Evolutionary conservation across 306 rosid species (phyloP).

Genomic region (Pachyrhizus erosus): DNA sequence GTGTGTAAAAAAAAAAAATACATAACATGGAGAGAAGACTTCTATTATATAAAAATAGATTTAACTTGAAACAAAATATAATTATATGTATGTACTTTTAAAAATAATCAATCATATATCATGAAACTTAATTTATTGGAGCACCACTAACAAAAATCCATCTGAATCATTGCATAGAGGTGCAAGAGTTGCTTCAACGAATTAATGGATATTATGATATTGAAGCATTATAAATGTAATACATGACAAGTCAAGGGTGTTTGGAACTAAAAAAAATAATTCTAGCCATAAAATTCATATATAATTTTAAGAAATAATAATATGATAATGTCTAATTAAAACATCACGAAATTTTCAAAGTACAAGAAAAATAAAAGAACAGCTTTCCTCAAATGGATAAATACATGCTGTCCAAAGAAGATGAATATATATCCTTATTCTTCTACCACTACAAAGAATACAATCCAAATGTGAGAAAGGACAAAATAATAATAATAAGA

Average conservation of each 20-base stretch:
- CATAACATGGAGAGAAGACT: too few species aligned
- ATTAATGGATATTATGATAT: neutral
- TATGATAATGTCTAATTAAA: neutral
- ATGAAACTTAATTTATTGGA: too few species aligned
- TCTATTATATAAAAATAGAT: too few species aligned
- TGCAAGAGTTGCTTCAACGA: neutral
- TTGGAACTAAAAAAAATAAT: too few species aligned
- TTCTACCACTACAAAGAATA: slow-evolving; percentile 16
- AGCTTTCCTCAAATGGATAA: slow-evolving; percentile 2
- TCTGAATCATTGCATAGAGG: neutral
- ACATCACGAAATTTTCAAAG: neutral
- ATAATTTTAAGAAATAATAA: neutral
- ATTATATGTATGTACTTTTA: too few species aligned
- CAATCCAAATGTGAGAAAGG: neutral
- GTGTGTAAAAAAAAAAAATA: too few species aligned
- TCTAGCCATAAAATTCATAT: neutral
- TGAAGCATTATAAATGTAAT: neutral
- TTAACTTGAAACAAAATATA: too few species aligned
- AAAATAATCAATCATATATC: too few species aligned
- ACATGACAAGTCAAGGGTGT: too few species aligned
- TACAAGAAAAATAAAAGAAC: neutral
- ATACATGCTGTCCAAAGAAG: neutral
- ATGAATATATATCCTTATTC: neutral
- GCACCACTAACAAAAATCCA: too few species aligned
- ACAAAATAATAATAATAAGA: neutral